phyloP scores from a whole-genome alignment of 2,329 filamentous ascomycete genomes.

The Botrytis squamosa region DNA sequence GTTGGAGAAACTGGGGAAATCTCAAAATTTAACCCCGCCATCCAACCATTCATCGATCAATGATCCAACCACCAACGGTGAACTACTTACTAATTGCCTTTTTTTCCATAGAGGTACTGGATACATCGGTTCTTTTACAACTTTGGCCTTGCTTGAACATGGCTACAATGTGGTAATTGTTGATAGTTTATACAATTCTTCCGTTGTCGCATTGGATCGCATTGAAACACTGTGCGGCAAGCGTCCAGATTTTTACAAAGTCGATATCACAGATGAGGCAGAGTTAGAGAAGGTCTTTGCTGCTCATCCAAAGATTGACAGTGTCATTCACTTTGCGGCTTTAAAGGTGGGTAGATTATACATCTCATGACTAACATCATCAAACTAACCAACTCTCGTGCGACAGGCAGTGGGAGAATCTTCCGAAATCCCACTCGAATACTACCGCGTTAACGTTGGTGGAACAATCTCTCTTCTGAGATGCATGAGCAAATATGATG shows the following conservation, averaged over 20 bases:
- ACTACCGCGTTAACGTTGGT: slow-evolving; percentile 95
- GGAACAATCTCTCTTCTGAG: slow-evolving; percentile 85
- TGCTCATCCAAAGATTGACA: slow-evolving; percentile 90
- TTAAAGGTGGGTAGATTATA: slow-evolving; percentile 68
- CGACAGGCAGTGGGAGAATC: slow-evolving; percentile 90
- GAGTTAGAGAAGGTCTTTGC: slow-evolving; percentile 83
- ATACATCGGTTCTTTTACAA: slow-evolving; percentile 98
- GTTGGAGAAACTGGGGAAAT: slow-evolving; percentile 13
- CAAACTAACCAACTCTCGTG: slow-evolving; percentile 21
- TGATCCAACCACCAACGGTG: neutral
- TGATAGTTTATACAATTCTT: slow-evolving; percentile 97
- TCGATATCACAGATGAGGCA: slow-evolving; percentile 83
- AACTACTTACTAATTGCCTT: slow-evolving; percentile 30
- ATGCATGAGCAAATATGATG: slow-evolving; percentile 85
- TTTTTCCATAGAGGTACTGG: slow-evolving; percentile 71
- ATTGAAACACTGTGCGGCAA: slow-evolving; percentile 93
- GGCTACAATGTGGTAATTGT: slow-evolving; percentile 96
- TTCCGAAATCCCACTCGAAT: slow-evolving; percentile 88
- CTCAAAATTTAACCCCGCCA: slow-evolving; percentile 23
- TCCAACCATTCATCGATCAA: slow-evolving; percentile 3
- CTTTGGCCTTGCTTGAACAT: slow-evolving; percentile 85
- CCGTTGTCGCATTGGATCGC: slow-evolving; percentile 84
- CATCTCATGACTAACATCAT: neutral
- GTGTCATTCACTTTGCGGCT: slow-evolving; percentile 97
- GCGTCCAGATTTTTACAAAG: slow-evolving; percentile 78